Evolutionary conservation across 768 basidiomycete species (phyloP).

Genomic region (Rhizopogon salebrosus): DNA sequence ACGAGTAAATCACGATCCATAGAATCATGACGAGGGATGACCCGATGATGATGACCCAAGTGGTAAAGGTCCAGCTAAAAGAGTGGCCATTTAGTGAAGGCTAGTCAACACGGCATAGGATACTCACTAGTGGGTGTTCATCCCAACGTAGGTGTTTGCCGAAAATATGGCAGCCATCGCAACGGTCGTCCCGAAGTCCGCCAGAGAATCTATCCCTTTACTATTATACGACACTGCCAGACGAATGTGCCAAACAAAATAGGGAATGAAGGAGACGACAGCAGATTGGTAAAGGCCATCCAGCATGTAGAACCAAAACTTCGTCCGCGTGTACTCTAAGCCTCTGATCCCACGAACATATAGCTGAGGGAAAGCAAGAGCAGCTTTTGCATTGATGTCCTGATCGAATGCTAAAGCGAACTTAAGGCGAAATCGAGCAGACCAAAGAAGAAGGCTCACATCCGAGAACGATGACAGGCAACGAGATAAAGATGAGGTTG

Average conservation of each 20-base stretch:
- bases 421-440: background rate
- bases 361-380: conserved; percentile 90
- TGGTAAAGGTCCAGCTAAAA: conserved; percentile 74
- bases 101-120: too few relatives aligned
- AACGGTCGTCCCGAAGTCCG: conserved; percentile 91
- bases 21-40: conserved; percentile 71
- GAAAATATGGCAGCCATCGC: conserved; percentile 80
- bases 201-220: conserved; percentile 55
- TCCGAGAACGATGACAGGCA: conserved; percentile 89
- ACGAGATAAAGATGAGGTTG: conserved; percentile 89
- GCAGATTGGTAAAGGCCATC: conserved; percentile 93
- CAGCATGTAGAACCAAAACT: conserved; percentile 94
- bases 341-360: conserved; percentile 93
- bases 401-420: conserved; percentile 73
- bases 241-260: conserved; percentile 63
- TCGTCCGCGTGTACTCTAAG: conserved; percentile 86
- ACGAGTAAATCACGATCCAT: conserved; percentile 51
- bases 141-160: conserved; percentile 85
- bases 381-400: conserved; percentile 86
- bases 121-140: conserved; percentile 89
- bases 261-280: conserved; percentile 85
- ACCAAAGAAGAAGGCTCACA: conserved; percentile 40
- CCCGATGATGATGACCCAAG: conserved; percentile 52
- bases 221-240: conserved; percentile 72
- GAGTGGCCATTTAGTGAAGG: conserved; percentile 4